These are phyloP conservation scores for Micractinium conductrix DNA, from an alignment of 139 green algal genomes.

Conservation along the genomic window DNA sequence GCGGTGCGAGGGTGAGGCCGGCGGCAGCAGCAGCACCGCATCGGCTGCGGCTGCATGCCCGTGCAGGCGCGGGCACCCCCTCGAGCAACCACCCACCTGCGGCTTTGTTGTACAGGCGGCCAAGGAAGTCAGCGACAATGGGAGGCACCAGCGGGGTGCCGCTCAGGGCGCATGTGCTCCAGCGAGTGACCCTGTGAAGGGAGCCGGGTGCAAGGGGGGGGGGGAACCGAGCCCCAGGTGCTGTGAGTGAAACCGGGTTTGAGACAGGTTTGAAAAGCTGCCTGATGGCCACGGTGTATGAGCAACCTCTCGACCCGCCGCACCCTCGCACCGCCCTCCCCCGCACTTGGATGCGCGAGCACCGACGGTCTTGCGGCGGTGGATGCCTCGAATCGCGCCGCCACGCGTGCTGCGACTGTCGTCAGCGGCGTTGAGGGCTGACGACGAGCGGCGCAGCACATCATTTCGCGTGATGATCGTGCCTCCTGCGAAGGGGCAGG, in stretches of 20 bases:
- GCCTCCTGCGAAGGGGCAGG: background rate
- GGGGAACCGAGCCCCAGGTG: background rate
- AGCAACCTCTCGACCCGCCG: background rate
- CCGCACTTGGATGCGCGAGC: background rate
- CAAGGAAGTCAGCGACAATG: conserved; percentile 56
- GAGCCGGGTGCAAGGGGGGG: background rate
- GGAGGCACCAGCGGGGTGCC: conserved; percentile 47
- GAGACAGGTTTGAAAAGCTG: no score
- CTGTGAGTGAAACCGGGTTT: no score
- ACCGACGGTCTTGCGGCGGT: conserved; percentile 25
- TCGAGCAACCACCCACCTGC: background rate
- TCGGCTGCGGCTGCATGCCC: no score
- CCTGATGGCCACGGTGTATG: no score
- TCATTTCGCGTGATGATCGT: conserved; percentile 55
- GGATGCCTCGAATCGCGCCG: conserved; percentile 19
- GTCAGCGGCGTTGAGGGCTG: conserved; percentile 44
- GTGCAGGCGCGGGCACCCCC: no score
- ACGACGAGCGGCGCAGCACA: conserved; percentile 51
- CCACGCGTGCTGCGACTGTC: conserved; percentile 48
- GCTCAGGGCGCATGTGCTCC: conserved; percentile 53
- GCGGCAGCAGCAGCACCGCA: background rate
- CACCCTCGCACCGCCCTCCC: background rate
- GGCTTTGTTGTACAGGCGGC: conserved; percentile 56
- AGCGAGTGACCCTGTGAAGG: conserved; percentile 36
- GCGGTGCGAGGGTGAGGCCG: background rate